Base-by-base conservation (phyloP, 257 asterid species). In the Salvia miltiorrhiza region DNA sequence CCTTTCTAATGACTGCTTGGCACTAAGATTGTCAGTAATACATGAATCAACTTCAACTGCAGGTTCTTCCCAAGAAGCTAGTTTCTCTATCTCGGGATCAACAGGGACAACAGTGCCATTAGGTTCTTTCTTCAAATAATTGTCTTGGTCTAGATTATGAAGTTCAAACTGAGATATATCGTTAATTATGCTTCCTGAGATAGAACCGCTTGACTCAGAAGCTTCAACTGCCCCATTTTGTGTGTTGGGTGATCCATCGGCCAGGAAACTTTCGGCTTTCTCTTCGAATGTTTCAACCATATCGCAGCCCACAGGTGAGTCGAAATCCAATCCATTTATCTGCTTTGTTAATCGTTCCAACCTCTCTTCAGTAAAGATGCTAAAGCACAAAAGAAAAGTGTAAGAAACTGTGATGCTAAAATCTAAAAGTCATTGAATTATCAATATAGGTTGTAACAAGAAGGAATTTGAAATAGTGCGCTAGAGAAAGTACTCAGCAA, bases 341-440 rank as follows among this genome's bases (percentile, higher is more conserved):
- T 84, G 93, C 80, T 86, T 89, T 26, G 93, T 86, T 48, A 94
- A 74, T 30, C 96, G 82, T 70, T 86, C 98, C 85, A 94, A 70
- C 77, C 99, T 89, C 85, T 94, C 99, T 80, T 94, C 97, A 23
- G 83, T 78, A 63, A 94, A 91, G 79, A 94, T 89, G 86, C 99
- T 94, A 75, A 79, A 73, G 60, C 40, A 69, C 49, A 73, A 74
- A 73, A 40, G 32, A 67, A 63, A 75, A 73, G 28, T 48, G 67
- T 23, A 66, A 17, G 37, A 41, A 59, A 71, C 58, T 45, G 63
- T 32, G 11, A 12, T 60, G 57, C 35, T 60, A 6, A 58, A 52
- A 28, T 23, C 39, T 23, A 11, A 33, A 23, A 37, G 44, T 28
- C 0, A 28, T 37, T 45, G 44, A 60, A 50, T 7, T 10, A 16